These are phyloP conservation scores for Mycena floridula DNA, from an alignment of 768 basidiomycete species.

Conservation along the genomic window DNA sequence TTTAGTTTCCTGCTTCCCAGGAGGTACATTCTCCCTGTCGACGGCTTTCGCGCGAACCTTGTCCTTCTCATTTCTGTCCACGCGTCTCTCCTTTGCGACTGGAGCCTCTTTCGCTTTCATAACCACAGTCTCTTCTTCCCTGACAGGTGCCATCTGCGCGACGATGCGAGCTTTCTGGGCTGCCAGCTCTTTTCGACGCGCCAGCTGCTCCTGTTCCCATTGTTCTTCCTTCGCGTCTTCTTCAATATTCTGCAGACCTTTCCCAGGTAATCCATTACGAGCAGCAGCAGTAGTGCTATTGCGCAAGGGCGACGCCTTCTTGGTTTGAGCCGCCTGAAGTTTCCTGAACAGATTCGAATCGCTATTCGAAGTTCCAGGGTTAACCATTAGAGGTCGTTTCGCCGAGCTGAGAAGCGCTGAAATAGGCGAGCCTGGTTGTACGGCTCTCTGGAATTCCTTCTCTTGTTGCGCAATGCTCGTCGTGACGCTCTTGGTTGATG, in stretches of 20 bases:
- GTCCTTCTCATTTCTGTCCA: slow-evolving; percentile 11
- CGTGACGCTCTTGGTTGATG: slow-evolving; percentile 35
- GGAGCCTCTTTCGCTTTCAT: slow-evolving; percentile 16
- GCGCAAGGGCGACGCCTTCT: slow-evolving; percentile 50
- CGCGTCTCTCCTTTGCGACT: no score
- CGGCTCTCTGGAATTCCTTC: slow-evolving; percentile 94
- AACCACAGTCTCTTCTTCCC: slow-evolving; percentile 32
- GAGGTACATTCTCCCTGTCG: slow-evolving; percentile 29
- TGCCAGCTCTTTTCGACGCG: slow-evolving; percentile 66
- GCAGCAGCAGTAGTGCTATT: slow-evolving; percentile 11
- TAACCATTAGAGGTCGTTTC: slow-evolving; percentile 78
- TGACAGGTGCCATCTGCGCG: slow-evolving; percentile 80
- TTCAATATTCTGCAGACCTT: slow-evolving; percentile 38
- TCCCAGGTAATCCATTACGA: slow-evolving; percentile 23
- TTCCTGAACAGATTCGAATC: slow-evolving; percentile 45
- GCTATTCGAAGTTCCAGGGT: slow-evolving; percentile 23
- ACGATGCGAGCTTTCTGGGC: slow-evolving; percentile 91
- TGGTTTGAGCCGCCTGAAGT: slow-evolving; percentile 45
- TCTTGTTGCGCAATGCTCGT: slow-evolving; percentile 80
- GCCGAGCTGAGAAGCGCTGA: slow-evolving; percentile 87
- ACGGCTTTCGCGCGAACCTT: no score
- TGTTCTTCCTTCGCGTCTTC: slow-evolving; percentile 33
- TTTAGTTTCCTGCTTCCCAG: slow-evolving; percentile 16
- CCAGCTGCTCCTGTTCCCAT: slow-evolving; percentile 32
- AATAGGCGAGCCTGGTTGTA: slow-evolving; percentile 93